A percentile compares a stretch with the other conserved stretches of the same genome.
These are phyloP conservation scores for Phanerochaete sordida DNA, from an alignment of 768 basidiomycete genomes.

Conservation along the genomic window DNA sequence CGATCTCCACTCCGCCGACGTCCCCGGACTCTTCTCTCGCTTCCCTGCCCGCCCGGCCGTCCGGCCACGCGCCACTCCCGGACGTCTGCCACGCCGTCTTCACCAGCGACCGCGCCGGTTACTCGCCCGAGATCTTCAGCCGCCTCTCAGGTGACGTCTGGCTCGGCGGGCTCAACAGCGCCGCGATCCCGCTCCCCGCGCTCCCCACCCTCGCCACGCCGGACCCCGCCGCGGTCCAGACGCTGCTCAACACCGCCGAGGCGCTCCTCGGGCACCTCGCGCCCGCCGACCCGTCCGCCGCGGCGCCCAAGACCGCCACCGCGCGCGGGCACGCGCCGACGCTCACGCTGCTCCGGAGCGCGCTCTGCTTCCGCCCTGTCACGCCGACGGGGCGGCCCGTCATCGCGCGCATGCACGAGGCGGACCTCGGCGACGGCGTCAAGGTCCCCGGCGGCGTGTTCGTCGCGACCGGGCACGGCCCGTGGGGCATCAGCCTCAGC, in stretches of 20 bases:
- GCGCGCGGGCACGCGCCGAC: constrained; percentile 14
- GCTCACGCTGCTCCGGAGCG: constrained; percentile 21
- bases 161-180: constrained; percentile 30
- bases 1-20: background rate
- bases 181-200: constrained; percentile 20
- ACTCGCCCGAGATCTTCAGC: constrained; percentile 31
- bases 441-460: constrained; percentile 23
- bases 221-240: constrained; percentile 8
- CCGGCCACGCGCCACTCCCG: constrained; percentile 1
- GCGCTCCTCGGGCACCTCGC: constrained; percentile 11
- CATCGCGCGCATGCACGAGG: constrained; percentile 25
- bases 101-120: constrained; percentile 24
- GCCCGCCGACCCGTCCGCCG: background rate
- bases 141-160: constrained; percentile 28
- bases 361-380: constrained; percentile 36
- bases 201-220: constrained; percentile 17
- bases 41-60: background rate
- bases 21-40: background rate
- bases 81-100: constrained; percentile 28
- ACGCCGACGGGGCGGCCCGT: constrained; percentile 28
- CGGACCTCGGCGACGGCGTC: constrained; percentile 24
- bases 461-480: constrained; percentile 35
- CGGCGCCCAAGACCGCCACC: background rate
- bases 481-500: constrained; percentile 34
- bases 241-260: constrained; percentile 11